These are phyloP conservation scores for Salvia hispanica DNA, from an alignment of 257 asterid species.

Conservation along the genomic window DNA sequence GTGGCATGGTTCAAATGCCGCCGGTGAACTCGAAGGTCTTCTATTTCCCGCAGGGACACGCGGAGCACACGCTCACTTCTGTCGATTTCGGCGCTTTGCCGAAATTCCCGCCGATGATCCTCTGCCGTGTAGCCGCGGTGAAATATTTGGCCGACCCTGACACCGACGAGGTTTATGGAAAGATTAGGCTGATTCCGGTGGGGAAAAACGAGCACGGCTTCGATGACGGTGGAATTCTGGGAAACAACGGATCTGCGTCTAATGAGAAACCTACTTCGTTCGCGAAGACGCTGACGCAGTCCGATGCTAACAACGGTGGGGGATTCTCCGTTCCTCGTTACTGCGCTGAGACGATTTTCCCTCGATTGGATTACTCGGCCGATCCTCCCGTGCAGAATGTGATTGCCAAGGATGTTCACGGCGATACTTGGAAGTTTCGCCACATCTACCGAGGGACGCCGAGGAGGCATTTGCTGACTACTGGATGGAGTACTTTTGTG, in stretches of 20 bases:
- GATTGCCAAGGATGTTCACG: slow-evolving; percentile 50
- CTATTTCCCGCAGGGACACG: slow-evolving; percentile 65
- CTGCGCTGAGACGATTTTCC: slow-evolving; percentile 64
- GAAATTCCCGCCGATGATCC: slow-evolving; percentile 47
- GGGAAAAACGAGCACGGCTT: slow-evolving; percentile 35
- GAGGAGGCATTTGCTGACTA: slow-evolving; percentile 58
- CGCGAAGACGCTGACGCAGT: slow-evolving; percentile 53
- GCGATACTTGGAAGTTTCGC: slow-evolving; percentile 46
- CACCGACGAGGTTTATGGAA: slow-evolving; percentile 57
- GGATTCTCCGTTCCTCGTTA: slow-evolving; percentile 56
- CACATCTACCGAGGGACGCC: slow-evolving; percentile 62
- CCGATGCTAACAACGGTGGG: slow-evolving; percentile 57
- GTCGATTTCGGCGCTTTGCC: slow-evolving; percentile 51
- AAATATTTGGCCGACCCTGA: slow-evolving; percentile 47
- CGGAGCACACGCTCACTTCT: slow-evolving; percentile 48
- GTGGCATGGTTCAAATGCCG: slow-evolving; percentile 56
- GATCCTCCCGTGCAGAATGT: slow-evolving; percentile 56
- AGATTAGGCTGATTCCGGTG: slow-evolving; percentile 46
- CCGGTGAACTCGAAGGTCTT: slow-evolving; percentile 46
- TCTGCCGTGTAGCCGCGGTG: slow-evolving; percentile 48
- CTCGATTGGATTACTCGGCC: slow-evolving; percentile 44
- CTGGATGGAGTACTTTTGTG: slow-evolving; percentile 63
- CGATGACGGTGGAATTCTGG: slow-evolving; percentile 39
- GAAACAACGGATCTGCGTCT: slow-evolving; percentile 37
- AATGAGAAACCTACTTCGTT: slow-evolving; percentile 42